These are phyloP conservation scores for Clonostachys solani DNA, from an alignment of 2,329 filamentous ascomycete species.

Conservation along the genomic window DNA sequence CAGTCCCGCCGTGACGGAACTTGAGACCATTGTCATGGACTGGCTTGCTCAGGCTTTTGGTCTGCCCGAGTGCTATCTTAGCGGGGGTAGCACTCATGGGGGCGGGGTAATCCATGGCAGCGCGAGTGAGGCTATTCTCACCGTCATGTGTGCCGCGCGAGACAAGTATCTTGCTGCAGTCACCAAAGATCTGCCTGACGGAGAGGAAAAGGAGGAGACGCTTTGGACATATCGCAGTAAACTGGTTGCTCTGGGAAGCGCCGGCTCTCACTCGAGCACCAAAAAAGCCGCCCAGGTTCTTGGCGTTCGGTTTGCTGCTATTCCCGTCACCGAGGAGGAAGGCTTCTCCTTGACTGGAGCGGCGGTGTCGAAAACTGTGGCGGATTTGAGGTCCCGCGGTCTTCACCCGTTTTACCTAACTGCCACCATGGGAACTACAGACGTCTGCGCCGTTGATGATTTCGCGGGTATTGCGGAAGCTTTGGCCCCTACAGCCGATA, in stretches of 20 bases:
- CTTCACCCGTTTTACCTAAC: constrained; percentile 86
- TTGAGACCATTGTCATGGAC: constrained; percentile 90
- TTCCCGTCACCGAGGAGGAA: constrained; percentile 58
- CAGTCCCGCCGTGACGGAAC: constrained; percentile 84
- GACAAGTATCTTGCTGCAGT: constrained; percentile 70
- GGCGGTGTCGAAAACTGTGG: constrained; percentile 57
- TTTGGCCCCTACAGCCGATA: neutral
- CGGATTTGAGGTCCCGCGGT: constrained; percentile 61
- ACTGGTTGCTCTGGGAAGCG: constrained; percentile 76
- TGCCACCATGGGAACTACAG: constrained; percentile 79
- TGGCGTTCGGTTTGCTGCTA: constrained; percentile 73
- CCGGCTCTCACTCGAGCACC: constrained; percentile 76
- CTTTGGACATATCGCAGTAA: constrained; percentile 48
- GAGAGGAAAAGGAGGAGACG: constrained; percentile 66
- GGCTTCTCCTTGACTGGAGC: constrained; percentile 68
- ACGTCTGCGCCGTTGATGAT: constrained; percentile 83
- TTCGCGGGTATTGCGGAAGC: constrained; percentile 62
- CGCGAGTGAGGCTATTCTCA: constrained; percentile 83
- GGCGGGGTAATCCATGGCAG: constrained; percentile 95
- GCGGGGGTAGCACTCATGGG: constrained; percentile 63
- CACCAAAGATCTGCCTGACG: constrained; percentile 41
- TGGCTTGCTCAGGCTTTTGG: constrained; percentile 78
- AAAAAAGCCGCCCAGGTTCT: constrained; percentile 85
- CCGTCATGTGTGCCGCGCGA: constrained; percentile 80
- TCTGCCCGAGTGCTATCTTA: constrained; percentile 71